Percentiles rank a stretch among this genome's conserved stretches.
These are phyloP conservation scores for Cinchona pubescens DNA, from an alignment of 257 asterid species.

Conservation along the genomic window DNA sequence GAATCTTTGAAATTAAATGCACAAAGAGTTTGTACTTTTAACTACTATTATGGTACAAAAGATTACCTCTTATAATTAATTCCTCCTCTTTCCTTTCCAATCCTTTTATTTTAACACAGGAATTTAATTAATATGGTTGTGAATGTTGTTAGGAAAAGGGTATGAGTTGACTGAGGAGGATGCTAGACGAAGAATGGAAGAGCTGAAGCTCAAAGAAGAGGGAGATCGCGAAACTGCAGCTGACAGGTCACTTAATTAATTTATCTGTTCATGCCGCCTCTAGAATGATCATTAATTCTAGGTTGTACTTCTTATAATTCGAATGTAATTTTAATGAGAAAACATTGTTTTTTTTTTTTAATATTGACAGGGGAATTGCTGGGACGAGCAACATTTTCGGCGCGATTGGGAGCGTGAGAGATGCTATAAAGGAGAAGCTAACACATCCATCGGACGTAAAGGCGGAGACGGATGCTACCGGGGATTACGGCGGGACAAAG, in stretches of 20 bases:
- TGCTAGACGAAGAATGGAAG: conserved; percentile 51
- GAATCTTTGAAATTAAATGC: too few species aligned
- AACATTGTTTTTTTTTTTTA: too few species aligned
- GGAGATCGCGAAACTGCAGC: conserved; percentile 21
- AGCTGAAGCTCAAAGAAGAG: conserved; percentile 40
- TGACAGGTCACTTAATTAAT: conserved; percentile 12
- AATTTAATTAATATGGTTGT: too few species aligned
- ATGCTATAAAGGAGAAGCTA: conserved; percentile 47
- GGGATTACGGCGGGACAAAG: conserved; percentile 24
- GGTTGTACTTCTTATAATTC: not conserved
- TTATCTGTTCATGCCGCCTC: not conserved
- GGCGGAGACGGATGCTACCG: conserved; percentile 11
- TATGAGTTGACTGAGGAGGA: conserved; percentile 49
- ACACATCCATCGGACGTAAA: conserved; percentile 27
- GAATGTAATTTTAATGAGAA: not conserved
- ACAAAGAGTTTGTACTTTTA: too few species aligned
- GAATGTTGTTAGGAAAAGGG: conserved; percentile 35
- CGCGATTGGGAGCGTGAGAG: conserved; percentile 42
- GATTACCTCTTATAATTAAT: too few species aligned
- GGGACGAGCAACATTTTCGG: conserved; percentile 29
- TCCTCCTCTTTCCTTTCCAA: too few species aligned
- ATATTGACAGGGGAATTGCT: conserved; percentile 22
- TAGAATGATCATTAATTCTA: not conserved
- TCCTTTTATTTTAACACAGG: too few species aligned
- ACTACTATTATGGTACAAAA: too few species aligned